Evolutionary conservation across 345 rosid genomes (phyloP), one percentile per base, ranked within the genome.

Genomic region (Reutealis trisperma): DNA sequence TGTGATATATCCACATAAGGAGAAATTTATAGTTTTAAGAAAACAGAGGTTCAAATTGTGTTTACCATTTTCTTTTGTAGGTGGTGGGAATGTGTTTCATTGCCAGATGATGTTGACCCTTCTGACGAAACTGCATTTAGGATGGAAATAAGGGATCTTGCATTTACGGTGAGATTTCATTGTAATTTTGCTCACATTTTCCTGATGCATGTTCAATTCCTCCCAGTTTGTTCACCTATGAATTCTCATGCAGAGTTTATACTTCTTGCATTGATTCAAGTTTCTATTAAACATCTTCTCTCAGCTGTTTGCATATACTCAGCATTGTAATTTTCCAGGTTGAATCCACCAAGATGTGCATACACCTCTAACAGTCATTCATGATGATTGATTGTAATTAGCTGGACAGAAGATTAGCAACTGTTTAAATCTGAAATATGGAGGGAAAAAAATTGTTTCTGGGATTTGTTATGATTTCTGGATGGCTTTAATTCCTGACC

Each of bases 41-140:
- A 61, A 63, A n/a, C 68, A 55, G 57, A 73, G 67, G 65, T 41
- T 42, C 69, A 51, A 32, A 65, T 21, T 42, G 22, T 63, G 54
- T 58, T 62, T 9, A 21, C 52, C 27, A 32, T 24, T 58, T 45
- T 25, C 55, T 66, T 55, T 4, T 73, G 52, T 80, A 95, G 99
- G 91, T 95, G 99, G 99, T 95, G 99, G 99, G 98, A 95, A 22
- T 90, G 93, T 65, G 79, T 92, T 60, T 88, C 94, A 9, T 82
- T 92, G 86, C 98, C 99, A 51, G 91, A 87, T 66, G 97, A 92
- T 85, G 85, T 95, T 84, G 92, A 91, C 86, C 45, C 74, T 74
- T 88, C 90, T 65, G 90, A 90, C 68, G 96, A 90, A 84, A 83
- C 63, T 77, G 82, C 89, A 57, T 95, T 92, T 81, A 89, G 98